Base-by-base conservation (phyloP, 805 yeast genomes). In the Candida piceae region DNA sequence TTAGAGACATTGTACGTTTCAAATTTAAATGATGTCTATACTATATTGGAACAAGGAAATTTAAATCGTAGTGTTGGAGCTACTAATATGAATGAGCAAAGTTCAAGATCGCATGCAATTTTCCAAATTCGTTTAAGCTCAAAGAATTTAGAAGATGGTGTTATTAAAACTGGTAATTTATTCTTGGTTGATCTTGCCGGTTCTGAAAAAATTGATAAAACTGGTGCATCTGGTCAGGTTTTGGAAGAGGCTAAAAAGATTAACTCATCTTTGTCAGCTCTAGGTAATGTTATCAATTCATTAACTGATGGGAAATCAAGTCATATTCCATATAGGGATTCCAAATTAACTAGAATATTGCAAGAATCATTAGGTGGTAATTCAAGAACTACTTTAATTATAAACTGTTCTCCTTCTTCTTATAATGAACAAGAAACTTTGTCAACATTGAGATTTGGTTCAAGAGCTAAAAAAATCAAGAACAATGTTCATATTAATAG, bases 141-240 rank as follows among this genome's bases (percentile, higher is more conserved):
- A 50, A 75, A 74, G 51, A 69, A 73, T 47, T 42, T 66, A 15
- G 60, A 60, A 4, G 67, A 71, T n/a, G 84, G 83, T 11, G 68
- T 76, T 6, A 66, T 74, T 16, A 81, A 76, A 53, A 66, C 70
- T 26, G 80, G 88, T 5, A 77, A 74, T 40, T 65, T 87, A 41
- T 82, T 79, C 49, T 58, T 87, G 25, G 90, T 86, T 10, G 96
- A 87, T 60, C 67, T 87, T 45, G 95, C 95, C 0, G 95, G 96
- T 5, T 80, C 90, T 16, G 96, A 89, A 57, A 84, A 79, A 55
- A 76, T 80, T 26, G 77, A 78, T 40, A 81, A 78, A 45, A 77
- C 93, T 0, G 90, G 93, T 3, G 90, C 89, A 1, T 59, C 75
- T 0, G 93, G 93, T 1, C 77, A 76, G 47, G 70, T 80, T 2